Conservation (phyloP, 2,329 filamentous ascomycete species). For the Akanthomyces muscarius region DNA sequence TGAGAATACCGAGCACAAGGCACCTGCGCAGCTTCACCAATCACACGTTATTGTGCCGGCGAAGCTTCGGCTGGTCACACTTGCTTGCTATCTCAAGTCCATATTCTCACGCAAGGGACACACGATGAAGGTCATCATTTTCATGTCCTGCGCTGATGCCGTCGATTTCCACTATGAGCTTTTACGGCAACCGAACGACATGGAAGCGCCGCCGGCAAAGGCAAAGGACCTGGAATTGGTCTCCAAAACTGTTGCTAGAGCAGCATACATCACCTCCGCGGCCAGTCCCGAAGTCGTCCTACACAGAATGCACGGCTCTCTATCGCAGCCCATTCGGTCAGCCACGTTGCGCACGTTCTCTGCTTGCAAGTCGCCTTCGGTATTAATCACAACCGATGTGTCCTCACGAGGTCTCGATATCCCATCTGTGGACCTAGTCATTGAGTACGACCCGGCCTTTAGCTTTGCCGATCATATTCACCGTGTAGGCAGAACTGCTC, state of each 20-base stretch:
- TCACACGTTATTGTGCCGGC: conserved; percentile 82
- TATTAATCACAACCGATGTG: conserved; percentile 92
- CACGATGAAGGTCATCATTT: conserved; percentile 95
- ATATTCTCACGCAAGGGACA: conserved; percentile 84
- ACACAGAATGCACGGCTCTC: conserved; percentile 86
- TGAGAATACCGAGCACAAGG: conserved; percentile 54
- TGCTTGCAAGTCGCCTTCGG: conserved; percentile 65
- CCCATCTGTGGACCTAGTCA: conserved; percentile 87
- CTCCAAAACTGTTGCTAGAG: conserved; percentile 61
- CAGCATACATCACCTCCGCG: conserved; percentile 68
- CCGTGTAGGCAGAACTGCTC: conserved; percentile 88
- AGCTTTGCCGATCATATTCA: conserved; percentile 91
- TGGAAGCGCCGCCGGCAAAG: conserved; percentile 25
- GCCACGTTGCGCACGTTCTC: conserved; percentile 80
- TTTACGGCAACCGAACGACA: conserved; percentile 48
- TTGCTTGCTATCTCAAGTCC: conserved; percentile 78
- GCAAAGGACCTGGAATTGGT: conserved; percentile 35
- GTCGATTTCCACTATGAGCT: conserved; percentile 95
- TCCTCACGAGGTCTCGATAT: conserved; percentile 93
- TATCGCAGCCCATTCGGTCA: conserved; percentile 82
- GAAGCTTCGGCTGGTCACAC: conserved; percentile 84
- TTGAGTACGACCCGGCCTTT: conserved; percentile 96
- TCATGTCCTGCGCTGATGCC: conserved; percentile 94
- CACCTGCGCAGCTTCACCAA: conserved; percentile 91
- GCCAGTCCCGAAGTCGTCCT: conserved; percentile 71